Percentiles rank a stretch among this genome's conserved stretches.
phyloP scores from a whole-genome alignment of 768 basidiomycete genomes.

The Pleurotus platypus region DNA sequence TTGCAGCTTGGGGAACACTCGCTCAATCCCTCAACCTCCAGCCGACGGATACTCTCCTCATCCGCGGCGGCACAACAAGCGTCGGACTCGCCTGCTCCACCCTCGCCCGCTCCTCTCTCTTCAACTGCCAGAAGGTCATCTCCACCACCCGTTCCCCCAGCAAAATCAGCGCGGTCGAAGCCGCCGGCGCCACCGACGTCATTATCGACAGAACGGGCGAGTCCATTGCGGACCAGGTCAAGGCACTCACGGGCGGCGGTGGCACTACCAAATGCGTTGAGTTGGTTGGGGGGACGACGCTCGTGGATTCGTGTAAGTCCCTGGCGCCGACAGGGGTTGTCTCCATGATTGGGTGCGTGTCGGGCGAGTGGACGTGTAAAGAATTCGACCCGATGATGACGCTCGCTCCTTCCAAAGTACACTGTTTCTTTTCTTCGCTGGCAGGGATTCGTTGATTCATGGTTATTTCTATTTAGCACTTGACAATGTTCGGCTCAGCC shows the following conservation, averaged over 20 bases:
- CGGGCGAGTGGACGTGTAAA: slow-evolving; percentile 17
- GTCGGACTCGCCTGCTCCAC: slow-evolving; percentile 18
- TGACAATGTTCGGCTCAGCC: slow-evolving; percentile 18
- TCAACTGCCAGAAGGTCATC: slow-evolving; percentile 16
- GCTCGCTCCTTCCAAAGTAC: slow-evolving; percentile 17
- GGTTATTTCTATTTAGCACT: slow-evolving; percentile 7
- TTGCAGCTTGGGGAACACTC: slow-evolving; percentile 17
- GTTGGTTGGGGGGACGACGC: slow-evolving; percentile 16
- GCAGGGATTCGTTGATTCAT: not conserved
- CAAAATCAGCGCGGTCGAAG: slow-evolving; percentile 12
- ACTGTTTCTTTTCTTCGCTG: not conserved
- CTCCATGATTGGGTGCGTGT: slow-evolving; percentile 16
- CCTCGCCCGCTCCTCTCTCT: slow-evolving; percentile 18
- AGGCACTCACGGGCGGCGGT: slow-evolving; percentile 13
- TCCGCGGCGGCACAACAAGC: slow-evolving; percentile 21
- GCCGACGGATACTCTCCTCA: slow-evolving; percentile 16
- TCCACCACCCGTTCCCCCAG: slow-evolving; percentile 17
- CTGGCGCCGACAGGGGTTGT: slow-evolving; percentile 14
- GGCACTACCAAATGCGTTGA: slow-evolving; percentile 20
- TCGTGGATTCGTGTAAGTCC: slow-evolving; percentile 15
- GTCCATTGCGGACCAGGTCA: slow-evolving; percentile 16
- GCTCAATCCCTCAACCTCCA: slow-evolving; percentile 12
- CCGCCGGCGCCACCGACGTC: slow-evolving; percentile 17
- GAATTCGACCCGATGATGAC: slow-evolving; percentile 17
- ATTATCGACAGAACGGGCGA: slow-evolving; percentile 13